phyloP scores from a whole-genome alignment of 192 early-diverging fungal genomes.

The Podila verticillata region DNA sequence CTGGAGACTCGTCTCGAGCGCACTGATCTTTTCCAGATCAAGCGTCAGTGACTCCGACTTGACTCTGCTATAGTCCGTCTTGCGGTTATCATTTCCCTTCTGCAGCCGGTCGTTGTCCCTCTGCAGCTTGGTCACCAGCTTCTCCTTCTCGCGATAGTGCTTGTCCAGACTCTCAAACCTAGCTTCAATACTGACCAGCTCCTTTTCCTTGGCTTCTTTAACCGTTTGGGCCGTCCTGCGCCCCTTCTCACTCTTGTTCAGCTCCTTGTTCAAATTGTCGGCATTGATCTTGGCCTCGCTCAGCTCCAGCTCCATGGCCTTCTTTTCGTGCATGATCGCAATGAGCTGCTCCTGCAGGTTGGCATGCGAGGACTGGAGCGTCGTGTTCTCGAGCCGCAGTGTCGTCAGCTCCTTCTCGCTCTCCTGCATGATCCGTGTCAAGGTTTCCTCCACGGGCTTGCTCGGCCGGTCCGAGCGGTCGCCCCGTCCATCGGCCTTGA shows the following conservation, averaged over 20 bases:
- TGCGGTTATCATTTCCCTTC: neutral
- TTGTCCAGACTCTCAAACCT: neutral
- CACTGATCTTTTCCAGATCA: constrained; percentile 6
- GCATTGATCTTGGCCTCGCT: constrained; percentile 1
- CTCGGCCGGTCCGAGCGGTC: neutral
- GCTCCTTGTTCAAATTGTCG: constrained; percentile 10
- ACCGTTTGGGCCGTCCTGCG: neutral
- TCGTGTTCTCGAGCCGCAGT: neutral
- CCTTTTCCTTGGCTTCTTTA: neutral
- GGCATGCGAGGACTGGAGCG: neutral
- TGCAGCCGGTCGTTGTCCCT: neutral
- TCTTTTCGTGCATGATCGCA: neutral
- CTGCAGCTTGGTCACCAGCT: neutral
- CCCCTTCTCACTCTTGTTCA: neutral
- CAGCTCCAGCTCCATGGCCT: neutral
- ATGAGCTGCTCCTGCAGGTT: neutral
- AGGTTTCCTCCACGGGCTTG: constrained; percentile 3
- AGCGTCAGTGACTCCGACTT: neutral
- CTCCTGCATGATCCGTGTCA: neutral
- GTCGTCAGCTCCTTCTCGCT: neutral
- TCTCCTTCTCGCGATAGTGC: neutral
- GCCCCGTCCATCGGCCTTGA: neutral
- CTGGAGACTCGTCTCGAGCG: neutral
- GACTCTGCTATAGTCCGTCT: neutral
- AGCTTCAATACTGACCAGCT: neutral